Base-by-base conservation (phyloP, 257 asterid genomes). In the Petrea volubilis region DNA sequence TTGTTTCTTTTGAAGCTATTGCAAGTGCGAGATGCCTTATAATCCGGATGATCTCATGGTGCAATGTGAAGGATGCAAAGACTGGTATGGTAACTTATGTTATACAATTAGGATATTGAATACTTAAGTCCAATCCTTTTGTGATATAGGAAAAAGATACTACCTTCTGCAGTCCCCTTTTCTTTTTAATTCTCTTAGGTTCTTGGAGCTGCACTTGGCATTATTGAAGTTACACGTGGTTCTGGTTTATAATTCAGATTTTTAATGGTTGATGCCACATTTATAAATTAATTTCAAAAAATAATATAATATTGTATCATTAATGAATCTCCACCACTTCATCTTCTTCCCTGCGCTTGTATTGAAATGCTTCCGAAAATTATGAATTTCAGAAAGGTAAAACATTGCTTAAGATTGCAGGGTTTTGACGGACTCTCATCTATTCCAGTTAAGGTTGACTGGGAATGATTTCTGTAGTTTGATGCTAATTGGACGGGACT, bases 31-130 rank as follows among this genome's bases (percentile, higher is more conserved):
- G 81, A 86, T 90, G 97, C 97, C 97, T 15, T 90, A 90, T 71
- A 88, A 88, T 74, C 97, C 96, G 2, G 95, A 90, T 56, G 97
- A 90, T 78, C 93, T 90, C 62, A 90, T 90, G 97, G 97, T 90
- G 74, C 97, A 90, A 68, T 90, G 96, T 61, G 96, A 90, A 75
- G 90, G 86, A 49, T 90, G 96, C 78, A 86, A 86, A 53, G 87
- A 82, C 69, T 82, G 87, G 87, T 82, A 79, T 47, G 82, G 33
- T 40, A 11, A 31, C 71, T 28, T 66, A 5, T 14, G 6, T 25
- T 11, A 24, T 53, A 55, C 17, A 24, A 27, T 55, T 23, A 24
- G 36, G n/a, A 55, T 24, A 38, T 55, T 13, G 17, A 55, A 55
- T 11, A 5, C 56, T 50, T 50, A 0, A 46, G 11, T 46, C 56